Evolutionary conservation across 257 asterid genomes (phyloP).

Genomic region (Cinchona pubescens): DNA sequence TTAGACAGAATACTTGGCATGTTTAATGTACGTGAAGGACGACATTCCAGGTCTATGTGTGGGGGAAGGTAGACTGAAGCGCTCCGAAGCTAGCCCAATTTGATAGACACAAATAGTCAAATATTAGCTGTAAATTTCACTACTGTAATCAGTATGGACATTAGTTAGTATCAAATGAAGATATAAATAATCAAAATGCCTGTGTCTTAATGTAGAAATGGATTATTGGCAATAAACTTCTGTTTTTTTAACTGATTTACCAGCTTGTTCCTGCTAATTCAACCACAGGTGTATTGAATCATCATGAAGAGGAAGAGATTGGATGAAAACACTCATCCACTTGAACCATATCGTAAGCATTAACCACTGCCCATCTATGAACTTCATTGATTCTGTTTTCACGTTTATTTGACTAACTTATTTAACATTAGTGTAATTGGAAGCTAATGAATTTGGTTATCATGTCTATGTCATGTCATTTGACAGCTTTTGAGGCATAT

Average conservation of each 20-base stretch:
- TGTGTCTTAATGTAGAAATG: neutral
- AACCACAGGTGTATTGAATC: slow-evolving; percentile 17
- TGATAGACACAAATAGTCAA: neutral
- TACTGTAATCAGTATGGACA: neutral
- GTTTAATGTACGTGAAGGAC: neutral
- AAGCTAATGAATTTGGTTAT: neutral
- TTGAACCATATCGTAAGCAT: slow-evolving; percentile 63
- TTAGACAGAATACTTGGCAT: neutral
- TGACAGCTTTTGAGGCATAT: slow-evolving; percentile 84
- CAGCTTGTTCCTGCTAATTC: neutral
- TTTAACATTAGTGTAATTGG: neutral
- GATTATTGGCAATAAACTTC: slow-evolving; percentile 18
- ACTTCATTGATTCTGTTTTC: neutral
- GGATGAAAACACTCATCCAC: slow-evolving; percentile 55
- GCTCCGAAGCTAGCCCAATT: neutral
- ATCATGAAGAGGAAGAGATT: slow-evolving; percentile 63
- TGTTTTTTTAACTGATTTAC: slow-evolving; percentile 16
- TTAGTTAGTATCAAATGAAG: neutral
- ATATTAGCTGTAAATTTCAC: neutral
- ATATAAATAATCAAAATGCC: neutral
- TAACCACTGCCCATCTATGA: neutral
- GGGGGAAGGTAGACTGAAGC: neutral
- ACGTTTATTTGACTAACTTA: neutral
- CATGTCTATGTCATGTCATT: slow-evolving; percentile 8
- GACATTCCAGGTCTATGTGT: neutral